These are phyloP conservation scores for Backusella macrospora DNA, from an alignment of 192 early-diverging fungal species.

Conservation along the genomic window DNA sequence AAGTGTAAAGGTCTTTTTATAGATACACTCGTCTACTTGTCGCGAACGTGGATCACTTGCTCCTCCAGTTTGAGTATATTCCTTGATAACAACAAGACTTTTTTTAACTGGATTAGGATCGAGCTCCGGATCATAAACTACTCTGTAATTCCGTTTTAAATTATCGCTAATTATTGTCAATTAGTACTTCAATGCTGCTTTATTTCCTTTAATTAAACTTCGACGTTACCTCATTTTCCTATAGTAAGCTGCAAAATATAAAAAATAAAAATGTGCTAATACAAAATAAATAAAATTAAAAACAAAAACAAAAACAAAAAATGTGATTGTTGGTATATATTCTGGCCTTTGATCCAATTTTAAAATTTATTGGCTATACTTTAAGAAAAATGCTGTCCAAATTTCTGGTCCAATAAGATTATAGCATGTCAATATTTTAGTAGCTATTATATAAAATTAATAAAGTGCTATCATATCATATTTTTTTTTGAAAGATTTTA, in stretches of 20 bases:
- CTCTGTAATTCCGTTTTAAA: conserved; percentile 16
- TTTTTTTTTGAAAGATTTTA: too few species aligned
- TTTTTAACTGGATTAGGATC: conserved; percentile 13
- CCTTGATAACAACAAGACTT: neutral
- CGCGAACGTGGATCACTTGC: conserved; percentile 19
- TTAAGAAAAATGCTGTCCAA: neutral
- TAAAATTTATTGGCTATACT: neutral
- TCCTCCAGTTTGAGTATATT: neutral
- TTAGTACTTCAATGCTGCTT: neutral
- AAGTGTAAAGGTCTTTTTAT: conserved; percentile 5
- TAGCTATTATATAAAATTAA: neutral
- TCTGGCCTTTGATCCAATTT: neutral
- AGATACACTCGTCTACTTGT: neutral
- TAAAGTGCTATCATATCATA: neutral
- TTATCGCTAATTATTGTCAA: neutral
- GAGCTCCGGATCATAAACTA: conserved; percentile 22
- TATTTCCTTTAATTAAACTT: neutral
- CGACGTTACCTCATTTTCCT: conserved; percentile 2
- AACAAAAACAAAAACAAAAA: conserved; percentile 6
- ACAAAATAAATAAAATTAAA: neutral
- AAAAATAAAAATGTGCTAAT: neutral
- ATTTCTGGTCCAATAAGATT: neutral
- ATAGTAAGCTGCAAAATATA: neutral
- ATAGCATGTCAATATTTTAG: neutral
- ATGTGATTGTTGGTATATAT: neutral